Evolutionary conservation across 257 asterid genomes (phyloP), one percentile per base, ranked within the genome.

Genomic region (Verbascum thapsus): DNA sequence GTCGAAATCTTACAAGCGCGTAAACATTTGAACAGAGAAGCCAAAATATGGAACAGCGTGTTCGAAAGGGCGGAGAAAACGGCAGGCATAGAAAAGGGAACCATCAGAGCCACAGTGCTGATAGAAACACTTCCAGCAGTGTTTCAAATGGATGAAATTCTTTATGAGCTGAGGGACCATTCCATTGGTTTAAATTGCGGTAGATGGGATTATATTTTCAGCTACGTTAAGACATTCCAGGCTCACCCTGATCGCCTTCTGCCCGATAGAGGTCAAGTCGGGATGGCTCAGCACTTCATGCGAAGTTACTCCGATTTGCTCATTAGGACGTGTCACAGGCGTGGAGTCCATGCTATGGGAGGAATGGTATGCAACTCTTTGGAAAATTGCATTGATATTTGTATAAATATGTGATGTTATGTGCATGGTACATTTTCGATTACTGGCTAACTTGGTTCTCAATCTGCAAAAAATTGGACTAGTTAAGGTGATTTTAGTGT

Each of bases 91-190:
- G 95, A 81, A 6, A 82, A 43, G 9, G 99, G 99, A 37, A 94
- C 94, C 83, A 82, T 94, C 15, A 81, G 97, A 58, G 99, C 96
- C 0, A 94, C 99, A 0, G 99, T 87, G 9, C 80, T 94, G 52
- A 84, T 94, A n/a, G 99, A 94, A 75, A 94, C 99, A 2, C 94
- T 94, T 16, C 97, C 99, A 3, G 99, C 97, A 0, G 97, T 84
- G 70, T 94, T 92, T 64, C 99, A 92, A 44, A 92, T 92, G 97
- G 86, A 89, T 34, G 99, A 92, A 53, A 89, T 92, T 53, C 81
- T 92, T 0, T 85, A 92, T 62, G 96, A 92, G 48, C 76, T 89
- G 0, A 74, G 94, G 20, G 95, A 92, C 35, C 99, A 92, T 64
- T 87, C 96, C 4, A 75, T 78, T 11, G 99, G 99, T 0, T 69